Conservation (phyloP, 257 asterid genomes). For the Cinchona pubescens region DNA sequence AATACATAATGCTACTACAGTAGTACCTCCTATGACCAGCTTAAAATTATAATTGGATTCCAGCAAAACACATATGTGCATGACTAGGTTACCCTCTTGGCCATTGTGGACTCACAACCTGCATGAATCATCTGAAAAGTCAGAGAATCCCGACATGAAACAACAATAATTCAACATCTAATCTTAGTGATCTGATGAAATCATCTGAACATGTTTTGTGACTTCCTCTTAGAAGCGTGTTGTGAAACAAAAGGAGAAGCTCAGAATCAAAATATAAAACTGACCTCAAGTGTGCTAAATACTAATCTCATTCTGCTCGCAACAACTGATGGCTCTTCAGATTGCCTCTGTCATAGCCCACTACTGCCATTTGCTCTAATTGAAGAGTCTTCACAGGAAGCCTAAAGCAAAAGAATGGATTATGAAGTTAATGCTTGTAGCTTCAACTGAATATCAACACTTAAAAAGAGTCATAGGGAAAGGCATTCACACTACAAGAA, state of each 20-base stretch:
- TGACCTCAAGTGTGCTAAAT: constrained; percentile 87
- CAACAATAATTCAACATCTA: not conserved
- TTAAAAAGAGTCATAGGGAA: not conserved
- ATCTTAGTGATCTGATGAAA: not conserved
- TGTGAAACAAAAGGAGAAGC: constrained; percentile 13
- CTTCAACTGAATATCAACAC: not conserved
- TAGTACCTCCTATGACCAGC: not conserved
- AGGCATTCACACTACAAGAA: not conserved
- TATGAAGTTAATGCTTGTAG: not conserved
- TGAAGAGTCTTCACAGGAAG: constrained; percentile 96
- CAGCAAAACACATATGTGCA: not conserved
- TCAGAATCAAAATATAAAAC: constrained; percentile 13
- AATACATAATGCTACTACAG: not conserved
- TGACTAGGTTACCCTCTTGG: constrained; percentile 47
- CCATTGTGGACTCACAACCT: constrained; percentile 98
- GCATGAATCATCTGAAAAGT: constrained; percentile 18
- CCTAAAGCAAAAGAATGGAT: constrained; percentile 40
- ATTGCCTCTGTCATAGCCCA: too few species aligned
- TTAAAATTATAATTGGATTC: not conserved
- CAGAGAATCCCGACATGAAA: not conserved
- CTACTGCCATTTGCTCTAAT: constrained; percentile 88
- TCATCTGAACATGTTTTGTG: not conserved
- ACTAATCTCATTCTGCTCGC: constrained; percentile 92
- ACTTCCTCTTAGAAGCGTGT: not conserved
- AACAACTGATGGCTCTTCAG: constrained; percentile 88